These are phyloP conservation scores for Talaromyces sp. DNA, from an alignment of 2,329 filamentous ascomycete genomes.

Conservation along the genomic window DNA sequence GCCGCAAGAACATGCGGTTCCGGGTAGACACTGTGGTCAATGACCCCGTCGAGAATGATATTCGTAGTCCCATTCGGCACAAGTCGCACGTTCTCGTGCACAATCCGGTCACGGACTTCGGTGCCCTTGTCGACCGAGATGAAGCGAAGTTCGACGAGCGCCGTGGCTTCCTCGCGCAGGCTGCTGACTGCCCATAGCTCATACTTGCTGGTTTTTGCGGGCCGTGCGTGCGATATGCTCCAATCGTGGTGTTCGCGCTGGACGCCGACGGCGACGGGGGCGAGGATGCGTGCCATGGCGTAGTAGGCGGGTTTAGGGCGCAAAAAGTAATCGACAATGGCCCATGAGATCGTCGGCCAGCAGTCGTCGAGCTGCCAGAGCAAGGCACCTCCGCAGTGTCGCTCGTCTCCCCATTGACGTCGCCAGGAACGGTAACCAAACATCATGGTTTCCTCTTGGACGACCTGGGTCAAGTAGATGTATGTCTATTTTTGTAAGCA, in stretches of 20 bases:
- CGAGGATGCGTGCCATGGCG: constrained; percentile 53
- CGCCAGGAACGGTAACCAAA: constrained; percentile 55
- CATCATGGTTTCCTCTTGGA: constrained; percentile 57
- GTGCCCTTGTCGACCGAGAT: constrained; percentile 50
- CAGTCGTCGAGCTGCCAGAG: constrained; percentile 47
- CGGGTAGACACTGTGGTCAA: constrained; percentile 35
- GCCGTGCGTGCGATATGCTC: constrained; percentile 53
- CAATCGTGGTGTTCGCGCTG: constrained; percentile 31
- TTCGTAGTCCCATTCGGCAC: constrained; percentile 53
- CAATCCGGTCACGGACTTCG: constrained; percentile 18
- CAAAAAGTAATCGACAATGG: constrained; percentile 57
- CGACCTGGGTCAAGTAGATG: constrained; percentile 61
- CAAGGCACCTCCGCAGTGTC: constrained; percentile 41
- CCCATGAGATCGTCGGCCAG: constrained; percentile 60
- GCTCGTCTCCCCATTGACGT: constrained; percentile 42
- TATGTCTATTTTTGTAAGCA: constrained; percentile 54
- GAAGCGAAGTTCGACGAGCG: constrained; percentile 40
- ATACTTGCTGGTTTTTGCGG: constrained; percentile 48
- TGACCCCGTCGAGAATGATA: constrained; percentile 39
- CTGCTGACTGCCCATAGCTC: constrained; percentile 55
- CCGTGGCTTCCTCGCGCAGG: constrained; percentile 26
- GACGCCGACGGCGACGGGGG: constrained; percentile 53
- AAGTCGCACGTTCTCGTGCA: constrained; percentile 39
- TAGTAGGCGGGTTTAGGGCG: constrained; percentile 60
- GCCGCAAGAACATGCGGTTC: constrained; percentile 49